Percentiles rank a stretch among this genome's conserved stretches.
Conservation (phyloP, 2,329 filamentous ascomycete genomes). For the Ophiostoma pallidulum region DNA sequence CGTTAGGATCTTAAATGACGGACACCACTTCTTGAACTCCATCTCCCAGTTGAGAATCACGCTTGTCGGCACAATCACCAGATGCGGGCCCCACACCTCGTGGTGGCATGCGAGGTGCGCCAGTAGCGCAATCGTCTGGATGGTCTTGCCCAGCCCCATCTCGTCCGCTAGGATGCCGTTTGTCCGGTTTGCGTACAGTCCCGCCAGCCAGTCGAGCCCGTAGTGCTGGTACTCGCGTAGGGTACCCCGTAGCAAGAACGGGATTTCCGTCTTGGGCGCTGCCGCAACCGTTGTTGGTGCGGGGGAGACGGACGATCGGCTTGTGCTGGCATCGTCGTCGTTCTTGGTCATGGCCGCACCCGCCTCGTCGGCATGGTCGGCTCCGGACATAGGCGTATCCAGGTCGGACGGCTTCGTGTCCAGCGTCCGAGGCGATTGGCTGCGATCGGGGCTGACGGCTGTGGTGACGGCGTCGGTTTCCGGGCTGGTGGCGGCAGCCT, state of each 20-base stretch:
- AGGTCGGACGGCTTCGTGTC: slow-evolving; percentile 43
- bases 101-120: slow-evolving; percentile 87
- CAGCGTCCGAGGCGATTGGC: slow-evolving; percentile 38
- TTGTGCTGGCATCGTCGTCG: slow-evolving; percentile 20
- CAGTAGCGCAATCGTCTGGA: slow-evolving; percentile 89
- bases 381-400: slow-evolving; percentile 25
- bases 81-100: slow-evolving; percentile 88
- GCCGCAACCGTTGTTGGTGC: slow-evolving; percentile 25
- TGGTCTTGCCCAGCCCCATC: slow-evolving; percentile 97
- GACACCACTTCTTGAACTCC: slow-evolving; percentile 99
- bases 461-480: slow-evolving; percentile 36
- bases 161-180: slow-evolving; percentile 97
- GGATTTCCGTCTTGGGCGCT: slow-evolving; percentile 56
- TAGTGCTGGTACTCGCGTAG: slow-evolving; percentile 94
- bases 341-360: not conserved
- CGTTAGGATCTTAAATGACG: slow-evolving; percentile 93
- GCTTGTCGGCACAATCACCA: slow-evolving; percentile 93
- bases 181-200: slow-evolving; percentile 81
- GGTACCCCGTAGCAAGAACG: slow-evolving; percentile 75
- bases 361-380: not conserved
- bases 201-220: slow-evolving; percentile 94
- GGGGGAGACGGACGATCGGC: slow-evolving; percentile 25
- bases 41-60: slow-evolving; percentile 99
- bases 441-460: slow-evolving; percentile 34
- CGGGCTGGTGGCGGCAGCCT: slow-evolving; percentile 24